Evolutionary conservation across 441 rosid genomes (phyloP), one percentile per base, ranked within the genome.

Genomic region (Sinapis alba): DNA sequence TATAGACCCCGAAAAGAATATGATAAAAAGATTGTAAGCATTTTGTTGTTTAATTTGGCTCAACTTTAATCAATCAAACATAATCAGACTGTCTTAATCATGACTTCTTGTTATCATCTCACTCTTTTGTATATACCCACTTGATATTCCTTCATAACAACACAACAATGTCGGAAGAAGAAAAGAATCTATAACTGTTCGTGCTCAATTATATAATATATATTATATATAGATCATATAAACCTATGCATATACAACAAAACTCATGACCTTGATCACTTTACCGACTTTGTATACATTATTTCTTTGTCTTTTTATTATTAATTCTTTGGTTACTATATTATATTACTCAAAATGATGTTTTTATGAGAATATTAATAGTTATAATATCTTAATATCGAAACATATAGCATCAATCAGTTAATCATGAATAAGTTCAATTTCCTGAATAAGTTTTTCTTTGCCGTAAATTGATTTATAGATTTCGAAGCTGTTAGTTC

Each of bases 71-170:
- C 67, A 59, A 68, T 32, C 57, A 60, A 74, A 61, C 78, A 75
- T 24, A 68, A 60, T 47, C 43, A 74, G 13, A 61, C 54, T 67
- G 78, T 74, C 78, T 67, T 74, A 74, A 67, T 75, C 73, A 75
- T 75, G 62, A 60, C 68, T 47, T 20, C 34, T 59, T 19, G 16
- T 43, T 57, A 45, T 60, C 51, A 74, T 58, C 72, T 61, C 53
- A 65, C 65, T 65, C 30, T 34, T 62, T 62, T 50, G 21, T 71
- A 28, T 62, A 32, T 16, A 16, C 54, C 76, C 64, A 65, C 72
- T 57, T 66, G 53, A 74, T 66, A 21, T 74, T 43, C 28, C 34
- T 43, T 50, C 60, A 30, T 28, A 43, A 19, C 59, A 20, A 58
- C 47, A 65, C 65, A 27, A 65, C 18, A 41, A 38, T 38, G 64